phyloP scores from a whole-genome alignment of 331 rosid species.

The Dryas integrifolia region DNA sequence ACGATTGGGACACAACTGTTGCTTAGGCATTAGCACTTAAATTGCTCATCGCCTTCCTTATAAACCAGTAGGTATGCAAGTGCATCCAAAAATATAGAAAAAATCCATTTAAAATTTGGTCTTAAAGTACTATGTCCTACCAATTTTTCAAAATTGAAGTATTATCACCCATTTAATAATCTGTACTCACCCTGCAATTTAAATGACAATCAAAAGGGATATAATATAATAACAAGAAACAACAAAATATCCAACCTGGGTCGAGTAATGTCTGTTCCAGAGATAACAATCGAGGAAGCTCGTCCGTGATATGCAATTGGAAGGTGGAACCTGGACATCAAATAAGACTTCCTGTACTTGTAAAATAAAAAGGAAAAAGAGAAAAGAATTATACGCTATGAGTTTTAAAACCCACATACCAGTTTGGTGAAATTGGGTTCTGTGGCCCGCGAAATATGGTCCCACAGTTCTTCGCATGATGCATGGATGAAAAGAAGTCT shows the following conservation, averaged over 20 bases:
- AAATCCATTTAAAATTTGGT: neutral
- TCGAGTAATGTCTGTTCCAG: conserved; percentile 78
- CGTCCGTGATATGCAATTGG: conserved; percentile 97
- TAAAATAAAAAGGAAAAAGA: neutral
- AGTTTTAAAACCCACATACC: conserved; percentile 39
- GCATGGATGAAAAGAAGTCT: conserved; percentile 75
- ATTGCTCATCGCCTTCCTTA: neutral
- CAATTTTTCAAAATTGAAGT: neutral
- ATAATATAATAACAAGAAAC: too few species aligned
- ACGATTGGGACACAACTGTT: neutral
- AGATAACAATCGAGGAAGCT: conserved; percentile 83
- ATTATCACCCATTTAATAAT: neutral
- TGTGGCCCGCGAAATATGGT: conserved; percentile 74
- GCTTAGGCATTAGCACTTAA: neutral
- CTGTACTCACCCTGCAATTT: neutral
- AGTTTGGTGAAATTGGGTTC: conserved; percentile 60
- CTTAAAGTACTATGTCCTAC: neutral
- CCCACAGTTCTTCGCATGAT: conserved; percentile 88
- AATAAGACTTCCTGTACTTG: conserved; percentile 16
- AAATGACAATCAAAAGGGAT: neutral
- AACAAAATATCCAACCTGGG: conserved; percentile 49
- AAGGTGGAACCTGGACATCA: conserved; percentile 66
- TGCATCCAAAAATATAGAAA: too few species aligned
- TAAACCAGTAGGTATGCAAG: neutral
- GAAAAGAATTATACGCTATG: neutral